Base-by-base conservation (phyloP, 2,329 filamentous ascomycete species). In the Trichoderma koningiopsis region DNA sequence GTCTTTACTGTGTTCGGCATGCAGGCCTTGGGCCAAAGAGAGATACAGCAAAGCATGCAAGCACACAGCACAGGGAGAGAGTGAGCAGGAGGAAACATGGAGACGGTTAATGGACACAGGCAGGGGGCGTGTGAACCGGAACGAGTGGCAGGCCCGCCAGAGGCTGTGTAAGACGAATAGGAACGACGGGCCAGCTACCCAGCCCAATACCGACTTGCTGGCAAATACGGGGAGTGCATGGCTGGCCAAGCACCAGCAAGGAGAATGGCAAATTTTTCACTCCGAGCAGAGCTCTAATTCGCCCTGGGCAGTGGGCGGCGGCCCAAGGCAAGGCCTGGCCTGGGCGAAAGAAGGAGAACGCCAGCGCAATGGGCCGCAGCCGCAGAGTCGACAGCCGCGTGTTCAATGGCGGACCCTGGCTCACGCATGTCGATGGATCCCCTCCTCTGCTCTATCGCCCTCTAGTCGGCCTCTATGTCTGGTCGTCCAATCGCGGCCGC, bases 1-100 rank as follows among this genome's bases (percentile, higher is more conserved):
- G 31, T 61, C 65, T 61, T 68, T 68, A 60, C 65, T 68, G 65
- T 53, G 65, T 68, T 68, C 65, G 56, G 56, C 65, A 68, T 60
- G 65, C 65, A 68, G 8, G 57, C 56, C 58, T 68, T 61, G 65
- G 57, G 49, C 65, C 56, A 68, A 56, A 68, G 65, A 68, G 65
- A 68, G 58, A 55, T 53, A 61, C 65, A 68, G 64, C 63, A 66
- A 65, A 27, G 52, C 63, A 66, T 66, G 63, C 63, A 66, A 66
- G 63, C 63, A 53, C 60, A 27, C 53, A 53, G 60, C 33, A 35
- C 33, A 35, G 60, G n/a, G 59, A 37, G 60, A 7, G 40, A 53
- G 47, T 52, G 47, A 63, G 37, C 55, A 66, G 40, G 16, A 55
- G 22, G 52, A 24, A 52, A 16, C 64, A 35, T 58, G 55, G 64